phyloP scores from a whole-genome alignment of 257 asterid genomes.

The Handroanthus guayacan region DNA sequence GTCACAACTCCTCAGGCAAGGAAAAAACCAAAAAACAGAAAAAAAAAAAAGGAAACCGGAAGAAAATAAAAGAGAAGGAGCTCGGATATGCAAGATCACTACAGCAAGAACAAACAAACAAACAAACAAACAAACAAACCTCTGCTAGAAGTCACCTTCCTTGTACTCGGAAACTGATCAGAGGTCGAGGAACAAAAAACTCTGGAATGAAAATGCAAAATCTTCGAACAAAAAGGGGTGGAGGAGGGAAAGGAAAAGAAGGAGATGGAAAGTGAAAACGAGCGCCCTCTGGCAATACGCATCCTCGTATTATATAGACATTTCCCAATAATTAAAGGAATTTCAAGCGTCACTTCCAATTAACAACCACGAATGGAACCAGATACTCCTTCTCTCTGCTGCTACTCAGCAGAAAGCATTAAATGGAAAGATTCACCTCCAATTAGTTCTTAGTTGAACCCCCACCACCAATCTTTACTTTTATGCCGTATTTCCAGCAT shows the following conservation, averaged over 20 bases:
- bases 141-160: conserved; percentile 43
- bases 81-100: background rate
- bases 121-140: conserved; percentile 57
- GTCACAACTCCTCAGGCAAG: conserved; percentile 15
- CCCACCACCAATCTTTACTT: conserved; percentile 30
- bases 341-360: conserved; percentile 34
- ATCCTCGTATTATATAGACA: conserved; percentile 68
- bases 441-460: background rate
- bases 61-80: background rate
- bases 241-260: conserved; percentile 37
- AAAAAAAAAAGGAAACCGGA: background rate
- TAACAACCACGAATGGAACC: conserved; percentile 41
- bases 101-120: conserved; percentile 47
- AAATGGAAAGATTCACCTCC: conserved; percentile 34
- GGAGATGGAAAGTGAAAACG: conserved; percentile 56
- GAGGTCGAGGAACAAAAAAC: conserved; percentile 41
- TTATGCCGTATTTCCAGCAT: conserved; percentile 11
- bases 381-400: conserved; percentile 45
- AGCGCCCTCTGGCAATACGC: conserved; percentile 66
- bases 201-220: conserved; percentile 49
- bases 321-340: conserved; percentile 35
- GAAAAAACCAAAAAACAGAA: background rate
- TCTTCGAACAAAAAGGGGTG: conserved; percentile 44
- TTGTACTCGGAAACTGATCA: conserved; percentile 43
- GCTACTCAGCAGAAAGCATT: conserved; percentile 30